Evolutionary conservation across 345 rosid species (phyloP), one percentile per base, ranked within the genome.

Genomic region (Mallotus nudiflorus): DNA sequence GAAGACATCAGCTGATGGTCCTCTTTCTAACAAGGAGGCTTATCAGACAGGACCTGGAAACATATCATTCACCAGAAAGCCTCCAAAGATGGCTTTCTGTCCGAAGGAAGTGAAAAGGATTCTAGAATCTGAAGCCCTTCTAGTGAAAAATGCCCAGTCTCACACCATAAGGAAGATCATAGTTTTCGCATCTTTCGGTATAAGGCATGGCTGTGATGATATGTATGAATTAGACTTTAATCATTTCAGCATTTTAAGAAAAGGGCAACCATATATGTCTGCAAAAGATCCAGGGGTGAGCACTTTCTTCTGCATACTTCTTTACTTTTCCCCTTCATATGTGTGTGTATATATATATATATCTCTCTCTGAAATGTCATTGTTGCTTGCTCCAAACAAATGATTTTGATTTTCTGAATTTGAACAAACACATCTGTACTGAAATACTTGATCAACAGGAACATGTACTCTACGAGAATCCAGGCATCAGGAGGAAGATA

Each of bases 161-260:
- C 90, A 84, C 73, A 82, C 90, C 54, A 81, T 82, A 54, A 82
- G 91, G 69, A 84, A 84, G 72, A 83, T 87, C 53, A 71, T 84
- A 58, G 85, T 80, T 25, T 87, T 87, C 35, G 73, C 87, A 6
- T 84, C 83, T 48, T 84, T 87, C 7, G 82, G 88, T 44, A 83
- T 81, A 64, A 77, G 80, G 77, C 85, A 84, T 60, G 91, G 91
- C 16, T 83, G 83, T 69, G 91, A 84, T 65, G 88, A 87, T 42
- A 78, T 83, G 76, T 67, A 77, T 12, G 91, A 84, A 59, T 57
- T 87, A 35, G 87, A 87, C 70, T 82, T 84, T 81, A 81, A 74
- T 54, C 91, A 87, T 74, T 84, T 87, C 51, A 82, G 76, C 69
- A 81, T 87, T 65, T 65, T 75, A 54, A 74, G 78, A 67, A 87